Evolutionary conservation across 805 yeast species (phyloP).

Genomic region (Schwanniomyces vanrijiae): DNA sequence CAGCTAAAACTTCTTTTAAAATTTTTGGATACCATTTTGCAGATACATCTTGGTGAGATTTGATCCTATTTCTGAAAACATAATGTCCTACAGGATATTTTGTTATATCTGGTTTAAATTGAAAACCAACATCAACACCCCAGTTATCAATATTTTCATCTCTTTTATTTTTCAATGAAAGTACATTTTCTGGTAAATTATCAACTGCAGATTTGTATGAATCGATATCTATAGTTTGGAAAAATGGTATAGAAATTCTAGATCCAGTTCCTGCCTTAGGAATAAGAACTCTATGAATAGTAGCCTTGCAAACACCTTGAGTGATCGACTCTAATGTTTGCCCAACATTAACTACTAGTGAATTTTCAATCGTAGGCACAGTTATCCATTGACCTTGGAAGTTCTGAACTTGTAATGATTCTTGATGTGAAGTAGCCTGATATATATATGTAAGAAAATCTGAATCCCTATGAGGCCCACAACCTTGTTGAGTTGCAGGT

Average conservation of each 20-base stretch:
- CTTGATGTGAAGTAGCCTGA: constrained; percentile 50
- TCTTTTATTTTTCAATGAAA: constrained; percentile 31
- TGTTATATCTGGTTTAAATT: constrained; percentile 34
- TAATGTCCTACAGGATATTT: constrained; percentile 47
- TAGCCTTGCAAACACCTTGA: constrained; percentile 58
- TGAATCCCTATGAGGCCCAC: constrained; percentile 69
- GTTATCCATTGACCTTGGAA: constrained; percentile 57
- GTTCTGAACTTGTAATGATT: constrained; percentile 57
- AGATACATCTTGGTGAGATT: constrained; percentile 46
- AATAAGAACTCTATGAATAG: constrained; percentile 53
- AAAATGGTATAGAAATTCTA: constrained; percentile 48
- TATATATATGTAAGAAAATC: constrained; percentile 60
- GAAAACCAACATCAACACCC: constrained; percentile 41
- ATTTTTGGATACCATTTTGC: constrained; percentile 43
- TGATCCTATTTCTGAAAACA: constrained; percentile 46
- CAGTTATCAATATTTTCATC: constrained; percentile 34
- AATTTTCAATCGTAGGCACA: constrained; percentile 48
- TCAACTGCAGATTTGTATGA: constrained; percentile 27
- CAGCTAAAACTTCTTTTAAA: constrained; percentile 30
- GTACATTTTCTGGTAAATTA: constrained; percentile 26
- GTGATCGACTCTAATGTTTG: constrained; percentile 62
- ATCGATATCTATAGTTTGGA: constrained; percentile 46
- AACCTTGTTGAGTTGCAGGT: constrained; percentile 45
- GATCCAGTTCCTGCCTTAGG: constrained; percentile 42
- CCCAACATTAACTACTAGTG: constrained; percentile 59